Conservation (phyloP, 2,329 filamentous ascomycete genomes). For the Aspergillus sergii region DNA sequence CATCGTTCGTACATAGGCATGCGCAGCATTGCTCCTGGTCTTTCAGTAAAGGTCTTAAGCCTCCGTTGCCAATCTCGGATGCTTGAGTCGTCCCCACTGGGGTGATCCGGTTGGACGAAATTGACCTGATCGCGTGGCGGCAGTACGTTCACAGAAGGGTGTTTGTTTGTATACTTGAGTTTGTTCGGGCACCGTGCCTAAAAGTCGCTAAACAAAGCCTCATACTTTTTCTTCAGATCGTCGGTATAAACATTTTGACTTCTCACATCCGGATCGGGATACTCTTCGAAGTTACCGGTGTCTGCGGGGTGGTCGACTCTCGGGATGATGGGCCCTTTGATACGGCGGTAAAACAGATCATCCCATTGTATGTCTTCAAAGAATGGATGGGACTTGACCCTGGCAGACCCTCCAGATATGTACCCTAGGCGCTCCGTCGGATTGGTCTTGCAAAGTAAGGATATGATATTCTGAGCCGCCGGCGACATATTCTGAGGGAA, state of each 20-base stretch:
- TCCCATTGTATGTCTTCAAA: constrained; percentile 66
- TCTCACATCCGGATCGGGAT: constrained; percentile 58
- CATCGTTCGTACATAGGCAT: background rate
- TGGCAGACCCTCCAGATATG: constrained; percentile 60
- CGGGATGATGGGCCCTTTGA: constrained; percentile 65
- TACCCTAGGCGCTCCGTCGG: constrained; percentile 65
- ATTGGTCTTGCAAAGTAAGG: constrained; percentile 64
- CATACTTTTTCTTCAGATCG: constrained; percentile 63
- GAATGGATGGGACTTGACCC: constrained; percentile 65
- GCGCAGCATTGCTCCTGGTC: background rate
- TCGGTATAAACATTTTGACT: constrained; percentile 59
- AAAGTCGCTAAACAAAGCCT: constrained; percentile 63
- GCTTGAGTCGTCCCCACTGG: background rate
- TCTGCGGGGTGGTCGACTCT: constrained; percentile 62
- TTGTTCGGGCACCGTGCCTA: constrained; percentile 33
- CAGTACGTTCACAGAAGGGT: background rate
- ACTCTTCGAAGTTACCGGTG: constrained; percentile 67
- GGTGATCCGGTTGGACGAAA: background rate
- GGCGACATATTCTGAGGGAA: constrained; percentile 62
- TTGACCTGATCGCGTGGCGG: background rate
- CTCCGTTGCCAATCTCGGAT: background rate
- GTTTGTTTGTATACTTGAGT: background rate
- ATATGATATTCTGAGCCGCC: constrained; percentile 63
- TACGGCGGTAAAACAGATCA: constrained; percentile 60
- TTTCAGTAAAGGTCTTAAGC: background rate